Evolutionary conservation across 139 green algal species (phyloP), one percentile per base, ranked within the genome.

Genomic region (Diplosphaera chodatii): DNA sequence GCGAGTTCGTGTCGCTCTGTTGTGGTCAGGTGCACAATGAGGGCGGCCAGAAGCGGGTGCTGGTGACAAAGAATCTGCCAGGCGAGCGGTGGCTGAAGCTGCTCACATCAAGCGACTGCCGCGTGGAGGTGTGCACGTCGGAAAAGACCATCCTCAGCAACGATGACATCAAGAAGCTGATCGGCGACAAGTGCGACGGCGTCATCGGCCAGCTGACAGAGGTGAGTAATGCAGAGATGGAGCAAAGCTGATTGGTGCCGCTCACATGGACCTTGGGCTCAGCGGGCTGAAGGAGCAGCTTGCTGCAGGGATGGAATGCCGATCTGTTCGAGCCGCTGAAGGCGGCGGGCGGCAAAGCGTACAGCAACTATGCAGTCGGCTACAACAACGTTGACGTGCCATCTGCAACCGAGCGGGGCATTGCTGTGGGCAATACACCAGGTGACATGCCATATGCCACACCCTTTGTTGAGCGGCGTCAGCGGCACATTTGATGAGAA

Each of bases 351-450:
- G 95, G 94, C 64, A 83, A 66, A 4, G 91, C 85, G 0, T 98
- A 94, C 88, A 91, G 78, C 85, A 99, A 98, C 82, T 99, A 99
- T 70, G 95, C 95, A 8, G 95, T 99, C 27, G 94, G 94, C 4
- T 99, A 97, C 87, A 98, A 99, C 87, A 99, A 99, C 78, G 94
- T 99, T 5, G 83, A 94, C 55, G 92, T 97, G 29, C 67, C 73
- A 3, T 89, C 89, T 64, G 94, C 94, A 13, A 99, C 87, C 31
- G 86, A 89, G 68, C 68, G 88, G 4, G 91, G 93, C 76, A 96
- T 99, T 70, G 79, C 92, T 6, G 93, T 99, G 5, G 95, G 95
- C 63, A 99, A 99, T 89, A 99, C 94, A 1, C 94, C 94, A 59
- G 91, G 91, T 91, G 63, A 8, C n/a, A 1, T 6, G 16, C 18